Evolutionary conservation across 176 grass and related monocot genomes (phyloP).

Genomic region (Cocos nucifera): DNA sequence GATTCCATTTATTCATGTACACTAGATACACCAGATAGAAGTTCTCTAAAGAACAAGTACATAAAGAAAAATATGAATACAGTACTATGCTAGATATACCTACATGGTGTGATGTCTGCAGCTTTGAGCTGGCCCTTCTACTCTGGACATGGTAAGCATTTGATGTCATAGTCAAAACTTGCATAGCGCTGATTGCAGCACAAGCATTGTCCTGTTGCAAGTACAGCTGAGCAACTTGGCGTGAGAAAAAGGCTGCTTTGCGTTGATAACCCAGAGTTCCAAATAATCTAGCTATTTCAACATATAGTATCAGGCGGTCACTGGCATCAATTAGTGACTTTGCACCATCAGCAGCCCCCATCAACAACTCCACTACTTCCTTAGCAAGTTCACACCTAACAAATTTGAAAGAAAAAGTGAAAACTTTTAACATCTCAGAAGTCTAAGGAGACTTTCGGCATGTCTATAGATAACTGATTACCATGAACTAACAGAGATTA

Average conservation of each 20-base stretch:
- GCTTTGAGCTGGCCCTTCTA: slow-evolving; percentile 43
- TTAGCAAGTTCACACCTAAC: slow-evolving; percentile 69
- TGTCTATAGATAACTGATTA: not conserved
- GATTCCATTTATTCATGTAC: no score
- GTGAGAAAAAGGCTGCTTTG: slow-evolving; percentile 97
- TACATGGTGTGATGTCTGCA: slow-evolving; percentile 19
- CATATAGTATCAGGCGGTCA: slow-evolving; percentile 78
- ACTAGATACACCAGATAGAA: no score
- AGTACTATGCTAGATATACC: not conserved
- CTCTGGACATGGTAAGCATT: slow-evolving; percentile 94
- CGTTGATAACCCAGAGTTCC: slow-evolving; percentile 85
- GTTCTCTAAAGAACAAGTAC: no score
- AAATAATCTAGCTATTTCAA: slow-evolving; percentile 97
- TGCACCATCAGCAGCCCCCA: slow-evolving; percentile 94
- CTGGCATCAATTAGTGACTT: slow-evolving; percentile 96
- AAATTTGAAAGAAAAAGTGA: slow-evolving; percentile 14
- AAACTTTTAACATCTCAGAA: no score
- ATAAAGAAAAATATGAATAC: no score
- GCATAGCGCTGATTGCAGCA: slow-evolving; percentile 95
- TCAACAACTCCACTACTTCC: slow-evolving; percentile 91
- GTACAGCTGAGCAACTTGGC: slow-evolving; percentile 95
- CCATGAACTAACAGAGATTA: no score
- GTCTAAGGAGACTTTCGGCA: not conserved
- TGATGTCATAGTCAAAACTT: slow-evolving; percentile 85
- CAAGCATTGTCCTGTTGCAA: slow-evolving; percentile 87